A percentile compares a stretch with the other conserved stretches of the same genome.
phyloP scores from a whole-genome alignment of 192 early-diverging fungal genomes.

The Oehlia diaphana region DNA sequence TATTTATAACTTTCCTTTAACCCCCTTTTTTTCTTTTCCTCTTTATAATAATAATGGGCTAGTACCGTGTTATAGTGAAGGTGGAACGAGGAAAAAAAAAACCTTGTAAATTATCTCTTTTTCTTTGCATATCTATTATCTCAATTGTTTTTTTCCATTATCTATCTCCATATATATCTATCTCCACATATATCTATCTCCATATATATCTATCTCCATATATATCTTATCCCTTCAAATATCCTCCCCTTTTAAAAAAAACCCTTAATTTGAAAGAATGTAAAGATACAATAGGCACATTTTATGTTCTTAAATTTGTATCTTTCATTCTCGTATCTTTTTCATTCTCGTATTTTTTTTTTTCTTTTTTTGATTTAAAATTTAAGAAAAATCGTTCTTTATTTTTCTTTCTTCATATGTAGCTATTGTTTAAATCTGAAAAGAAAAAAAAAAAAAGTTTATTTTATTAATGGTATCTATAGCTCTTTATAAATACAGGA shows the following conservation, averaged over 20 bases:
- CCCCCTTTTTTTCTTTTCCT: background rate
- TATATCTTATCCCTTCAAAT: background rate
- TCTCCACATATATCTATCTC: background rate
- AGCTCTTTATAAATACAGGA: background rate
- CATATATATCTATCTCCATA: background rate
- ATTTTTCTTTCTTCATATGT: too few relatives aligned
- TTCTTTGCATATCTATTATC: background rate
- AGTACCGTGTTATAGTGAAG: background rate
- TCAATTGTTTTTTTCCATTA: too few relatives aligned
- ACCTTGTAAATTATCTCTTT: background rate
- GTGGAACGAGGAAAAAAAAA: background rate
- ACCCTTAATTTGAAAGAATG: background rate
- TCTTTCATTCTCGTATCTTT: background rate
- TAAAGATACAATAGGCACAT: background rate
- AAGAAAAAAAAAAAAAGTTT: background rate
- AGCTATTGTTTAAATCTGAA: too few relatives aligned
- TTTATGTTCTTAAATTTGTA: background rate
- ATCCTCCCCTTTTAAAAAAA: background rate
- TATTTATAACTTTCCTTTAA: background rate
- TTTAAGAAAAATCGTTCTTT: too few relatives aligned
- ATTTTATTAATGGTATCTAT: background rate
- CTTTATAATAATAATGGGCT: background rate
- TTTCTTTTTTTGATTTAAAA: too few relatives aligned
- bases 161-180: background rate
- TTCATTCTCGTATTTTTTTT: background rate